These are phyloP conservation scores for Entomortierella beljakovae DNA, from an alignment of 192 early-diverging fungal genomes.

Conservation along the genomic window DNA sequence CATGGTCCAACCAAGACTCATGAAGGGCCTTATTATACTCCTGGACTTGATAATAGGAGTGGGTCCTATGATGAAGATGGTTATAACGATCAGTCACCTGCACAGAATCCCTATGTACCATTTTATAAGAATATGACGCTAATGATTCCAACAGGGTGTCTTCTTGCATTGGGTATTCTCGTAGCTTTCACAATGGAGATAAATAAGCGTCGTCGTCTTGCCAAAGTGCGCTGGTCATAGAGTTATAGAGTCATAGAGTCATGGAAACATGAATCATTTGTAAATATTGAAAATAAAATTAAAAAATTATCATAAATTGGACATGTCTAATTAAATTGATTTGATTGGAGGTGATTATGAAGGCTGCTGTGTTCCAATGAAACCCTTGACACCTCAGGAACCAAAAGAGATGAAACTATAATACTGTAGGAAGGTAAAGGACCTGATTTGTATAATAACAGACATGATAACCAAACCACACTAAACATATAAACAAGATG, in stretches of 20 bases:
- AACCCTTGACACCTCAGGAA: too few species aligned
- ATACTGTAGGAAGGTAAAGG: too few species aligned
- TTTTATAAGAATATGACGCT: constrained; percentile 34
- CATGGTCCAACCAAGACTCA: constrained; percentile 37
- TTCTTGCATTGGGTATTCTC: constrained; percentile 25
- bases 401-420: too few species aligned
- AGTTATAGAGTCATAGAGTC: neutral
- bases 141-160: constrained; percentile 38
- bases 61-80: neutral
- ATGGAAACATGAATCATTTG: neutral
- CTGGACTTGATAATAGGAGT: constrained; percentile 12
- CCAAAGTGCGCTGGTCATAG: constrained; percentile 22
- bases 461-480: too few species aligned
- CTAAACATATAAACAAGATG: too few species aligned
- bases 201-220: constrained; percentile 19
- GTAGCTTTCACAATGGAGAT: constrained; percentile 22
- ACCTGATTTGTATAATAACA: too few species aligned
- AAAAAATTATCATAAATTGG: too few species aligned
- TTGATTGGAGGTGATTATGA: too few species aligned
- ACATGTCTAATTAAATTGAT: too few species aligned
- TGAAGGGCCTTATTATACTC: constrained; percentile 24
- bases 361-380: too few species aligned
- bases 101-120: constrained; percentile 20
- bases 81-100: neutral
- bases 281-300: neutral